Evolutionary conservation across 768 basidiomycete species (phyloP).

Genomic region (Rhodotorula graminis): DNA sequence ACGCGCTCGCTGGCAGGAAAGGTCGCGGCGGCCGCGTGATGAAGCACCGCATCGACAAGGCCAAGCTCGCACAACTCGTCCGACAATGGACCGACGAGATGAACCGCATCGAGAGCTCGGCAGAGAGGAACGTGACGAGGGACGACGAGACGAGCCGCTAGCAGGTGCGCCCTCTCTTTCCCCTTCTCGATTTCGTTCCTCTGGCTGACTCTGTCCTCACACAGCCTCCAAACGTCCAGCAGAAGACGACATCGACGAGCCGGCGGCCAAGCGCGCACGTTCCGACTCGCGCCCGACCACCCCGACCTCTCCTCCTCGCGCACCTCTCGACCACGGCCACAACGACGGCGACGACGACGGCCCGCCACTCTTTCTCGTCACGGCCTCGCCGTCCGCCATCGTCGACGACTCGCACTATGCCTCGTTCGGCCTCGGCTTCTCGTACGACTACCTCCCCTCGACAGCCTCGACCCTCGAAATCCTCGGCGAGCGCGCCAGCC

Average conservation of each 20-base stretch:
- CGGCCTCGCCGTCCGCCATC: conserved; percentile 20
- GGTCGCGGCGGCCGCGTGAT: conserved; percentile 23
- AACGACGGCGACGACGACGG: neutral
- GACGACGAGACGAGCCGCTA: neutral
- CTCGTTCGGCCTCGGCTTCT: conserved; percentile 29
- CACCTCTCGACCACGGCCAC: neutral
- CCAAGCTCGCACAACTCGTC: conserved; percentile 17
- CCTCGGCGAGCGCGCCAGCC: conserved; percentile 14
- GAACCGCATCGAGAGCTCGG: conserved; percentile 7
- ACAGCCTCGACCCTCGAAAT: conserved; percentile 3
- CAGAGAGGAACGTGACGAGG: no score
- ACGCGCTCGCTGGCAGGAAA: conserved; percentile 18
- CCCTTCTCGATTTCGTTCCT: neutral
- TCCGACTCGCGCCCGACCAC: no score
- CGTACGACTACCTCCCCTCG: conserved; percentile 17
- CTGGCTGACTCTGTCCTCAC: no score
- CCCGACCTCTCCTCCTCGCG: no score
- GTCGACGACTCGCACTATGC: conserved; percentile 33
- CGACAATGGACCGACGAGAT: conserved; percentile 28
- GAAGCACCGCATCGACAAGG: conserved; percentile 38
- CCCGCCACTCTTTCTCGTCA: conserved; percentile 20
- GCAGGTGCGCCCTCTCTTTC: neutral
- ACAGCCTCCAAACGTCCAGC: neutral
- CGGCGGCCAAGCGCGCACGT: neutral
- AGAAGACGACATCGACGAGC: neutral